Conservation (phyloP, 2,329 filamentous ascomycete genomes). For the Talaromyces sp. region DNA sequence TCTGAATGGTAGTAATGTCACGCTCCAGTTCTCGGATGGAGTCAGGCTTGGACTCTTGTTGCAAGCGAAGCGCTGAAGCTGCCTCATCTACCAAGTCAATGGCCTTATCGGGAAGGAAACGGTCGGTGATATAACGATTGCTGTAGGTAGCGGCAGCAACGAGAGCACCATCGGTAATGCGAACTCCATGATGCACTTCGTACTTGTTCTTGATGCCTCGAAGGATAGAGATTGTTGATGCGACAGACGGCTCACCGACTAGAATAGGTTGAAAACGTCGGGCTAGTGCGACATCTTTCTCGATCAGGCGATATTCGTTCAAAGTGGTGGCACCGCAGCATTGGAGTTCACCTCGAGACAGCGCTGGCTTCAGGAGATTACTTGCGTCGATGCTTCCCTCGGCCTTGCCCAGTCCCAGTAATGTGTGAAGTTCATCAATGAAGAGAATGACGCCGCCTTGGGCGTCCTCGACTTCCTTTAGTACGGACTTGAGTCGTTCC, state of each 20-base stretch:
- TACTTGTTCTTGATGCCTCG: slow-evolving; percentile 97
- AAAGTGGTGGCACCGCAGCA: slow-evolving; percentile 94
- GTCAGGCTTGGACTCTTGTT: slow-evolving; percentile 96
- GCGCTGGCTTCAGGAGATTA: slow-evolving; percentile 87
- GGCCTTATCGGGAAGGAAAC: slow-evolving; percentile 94
- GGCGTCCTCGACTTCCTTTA: slow-evolving; percentile 88
- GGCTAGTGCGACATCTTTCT: slow-evolving; percentile 93
- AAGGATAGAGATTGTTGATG: slow-evolving; percentile 92
- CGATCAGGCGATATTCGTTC: slow-evolving; percentile 88
- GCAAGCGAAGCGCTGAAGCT: slow-evolving; percentile 82
- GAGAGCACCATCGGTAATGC: slow-evolving; percentile 88
- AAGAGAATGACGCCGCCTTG: slow-evolving; percentile 91
- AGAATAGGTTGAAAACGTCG: slow-evolving; percentile 91
- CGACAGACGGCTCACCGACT: slow-evolving; percentile 87
- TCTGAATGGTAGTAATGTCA: slow-evolving; percentile 96
- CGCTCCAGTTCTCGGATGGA: slow-evolving; percentile 90
- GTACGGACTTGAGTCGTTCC: slow-evolving; percentile 84
- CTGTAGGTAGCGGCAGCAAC: slow-evolving; percentile 90
- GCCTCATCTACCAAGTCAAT: slow-evolving; percentile 97
- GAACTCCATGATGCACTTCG: slow-evolving; percentile 93
- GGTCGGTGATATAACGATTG: slow-evolving; percentile 95
- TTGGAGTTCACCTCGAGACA: slow-evolving; percentile 91
- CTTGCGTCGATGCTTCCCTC: slow-evolving; percentile 97
- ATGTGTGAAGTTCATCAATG: slow-evolving; percentile 89
- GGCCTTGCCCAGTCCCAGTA: slow-evolving; percentile 89